Evolutionary conservation across 768 basidiomycete species (phyloP).

Genomic region (Russula abietina): DNA sequence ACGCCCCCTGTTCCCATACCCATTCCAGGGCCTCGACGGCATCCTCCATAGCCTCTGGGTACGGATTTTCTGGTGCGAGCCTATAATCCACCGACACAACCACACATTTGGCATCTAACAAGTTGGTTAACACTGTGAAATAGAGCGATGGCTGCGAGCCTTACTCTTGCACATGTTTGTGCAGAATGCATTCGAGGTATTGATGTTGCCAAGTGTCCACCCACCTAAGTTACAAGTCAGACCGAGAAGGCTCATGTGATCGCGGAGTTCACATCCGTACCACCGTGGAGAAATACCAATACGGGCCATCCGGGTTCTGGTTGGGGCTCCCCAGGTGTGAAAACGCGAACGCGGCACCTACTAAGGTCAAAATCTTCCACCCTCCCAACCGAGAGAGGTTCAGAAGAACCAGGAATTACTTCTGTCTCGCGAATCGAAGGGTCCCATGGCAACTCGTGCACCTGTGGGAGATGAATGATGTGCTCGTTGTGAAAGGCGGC

Average conservation of each 20-base stretch:
- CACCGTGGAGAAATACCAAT: slow-evolving; percentile 71
- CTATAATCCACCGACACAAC: slow-evolving; percentile 66
- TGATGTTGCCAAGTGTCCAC: slow-evolving; percentile 68
- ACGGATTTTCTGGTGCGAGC: slow-evolving; percentile 63
- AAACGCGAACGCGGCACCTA: slow-evolving; percentile 53
- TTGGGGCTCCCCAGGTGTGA: slow-evolving; percentile 49
- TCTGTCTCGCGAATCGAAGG: slow-evolving; percentile 48
- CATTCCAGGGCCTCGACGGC: slow-evolving; percentile 61
- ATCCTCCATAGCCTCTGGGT: slow-evolving; percentile 67
- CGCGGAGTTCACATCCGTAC: slow-evolving; percentile 31
- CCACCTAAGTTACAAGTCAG: slow-evolving; percentile 49
- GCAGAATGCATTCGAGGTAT: slow-evolving; percentile 53
- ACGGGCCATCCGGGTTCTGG: slow-evolving; percentile 63
- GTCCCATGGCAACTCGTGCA: slow-evolving; percentile 58
- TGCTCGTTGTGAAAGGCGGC: slow-evolving; percentile 51
- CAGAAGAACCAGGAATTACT: slow-evolving; percentile 51
- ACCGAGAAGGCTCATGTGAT: background rate
- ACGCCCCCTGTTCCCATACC: slow-evolving; percentile 46
- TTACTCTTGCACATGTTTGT: slow-evolving; percentile 55
- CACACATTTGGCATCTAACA: slow-evolving; percentile 52
- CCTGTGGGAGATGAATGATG: slow-evolving; percentile 41
- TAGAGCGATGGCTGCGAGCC: slow-evolving; percentile 10
- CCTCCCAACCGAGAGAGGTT: slow-evolving; percentile 49
- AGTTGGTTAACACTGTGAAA: background rate
- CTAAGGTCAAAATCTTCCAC: slow-evolving; percentile 48